These are phyloP conservation scores for Yamadazyma spencermartinsiae DNA, from an alignment of 1,139 yeast species.

Conservation along the genomic window DNA sequence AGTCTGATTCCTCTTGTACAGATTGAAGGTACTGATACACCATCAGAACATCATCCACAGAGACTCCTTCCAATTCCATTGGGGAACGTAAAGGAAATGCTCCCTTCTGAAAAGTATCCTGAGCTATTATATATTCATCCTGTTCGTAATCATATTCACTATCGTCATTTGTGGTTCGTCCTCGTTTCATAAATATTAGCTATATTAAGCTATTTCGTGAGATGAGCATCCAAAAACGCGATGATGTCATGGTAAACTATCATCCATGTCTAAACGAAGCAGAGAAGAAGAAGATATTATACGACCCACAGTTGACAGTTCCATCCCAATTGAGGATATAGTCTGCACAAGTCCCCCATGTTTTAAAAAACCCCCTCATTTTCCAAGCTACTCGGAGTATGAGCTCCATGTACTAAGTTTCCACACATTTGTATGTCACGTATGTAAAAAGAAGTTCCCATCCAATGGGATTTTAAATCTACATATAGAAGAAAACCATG, in stretches of 20 bases:
- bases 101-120: neutral
- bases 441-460: constrained; percentile 46
- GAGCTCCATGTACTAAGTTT: constrained; percentile 29
- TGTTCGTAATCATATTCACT: neutral
- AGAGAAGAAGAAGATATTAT: neutral
- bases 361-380: constrained; percentile 9
- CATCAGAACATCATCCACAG: constrained; percentile 11
- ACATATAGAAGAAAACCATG: constrained; percentile 56
- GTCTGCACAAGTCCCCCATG: constrained; percentile 3
- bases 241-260: neutral
- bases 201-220: too few relatives aligned
- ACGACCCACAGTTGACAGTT: too few relatives aligned
- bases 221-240: neutral
- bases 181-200: constrained; percentile 2
- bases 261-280: neutral
- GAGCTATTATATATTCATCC: neutral
- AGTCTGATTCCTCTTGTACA: constrained; percentile 35
- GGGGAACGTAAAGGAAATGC: neutral
- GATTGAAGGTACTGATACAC: constrained; percentile 28
- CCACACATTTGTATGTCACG: constrained; percentile 36
- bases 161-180: neutral
- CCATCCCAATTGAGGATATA: too few relatives aligned
- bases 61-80: constrained; percentile 7
- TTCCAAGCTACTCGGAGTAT: constrained; percentile 21
- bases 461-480: constrained; percentile 36